Percentiles rank a stretch among this genome's conserved stretches.
phyloP scores from a whole-genome alignment of 1,284 basidiomycete species.

The Golubevia pallescens region DNA sequence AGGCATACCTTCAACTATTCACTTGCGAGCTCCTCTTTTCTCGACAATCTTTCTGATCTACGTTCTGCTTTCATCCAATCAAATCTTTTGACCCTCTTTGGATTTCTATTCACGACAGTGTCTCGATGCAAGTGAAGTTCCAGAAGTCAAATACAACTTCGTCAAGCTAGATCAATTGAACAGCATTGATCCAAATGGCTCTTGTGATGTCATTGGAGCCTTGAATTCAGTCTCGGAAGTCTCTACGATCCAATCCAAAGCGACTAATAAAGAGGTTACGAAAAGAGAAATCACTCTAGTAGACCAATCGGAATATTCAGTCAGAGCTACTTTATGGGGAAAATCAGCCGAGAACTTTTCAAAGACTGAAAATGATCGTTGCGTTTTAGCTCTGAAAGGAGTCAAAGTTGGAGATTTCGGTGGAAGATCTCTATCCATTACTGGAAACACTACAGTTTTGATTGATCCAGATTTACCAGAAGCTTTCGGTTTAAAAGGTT shows the following conservation, averaged over 20 bases:
- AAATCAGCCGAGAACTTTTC: slow-evolving; percentile 85
- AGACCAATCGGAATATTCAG: slow-evolving; percentile 80
- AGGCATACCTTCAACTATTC: no score
- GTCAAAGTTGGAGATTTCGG: slow-evolving; percentile 94
- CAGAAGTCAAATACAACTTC: slow-evolving; percentile 63
- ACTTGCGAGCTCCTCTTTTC: no score
- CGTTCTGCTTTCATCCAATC: no score
- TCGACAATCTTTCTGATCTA: no score
- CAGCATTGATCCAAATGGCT: slow-evolving; percentile 58
- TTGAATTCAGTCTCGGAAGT: slow-evolving; percentile 54
- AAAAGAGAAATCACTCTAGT: slow-evolving; percentile 89
- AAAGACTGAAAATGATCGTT: slow-evolving; percentile 19
- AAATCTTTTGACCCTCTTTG: no score
- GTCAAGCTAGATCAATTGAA: slow-evolving; percentile 53
- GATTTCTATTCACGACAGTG: no score
- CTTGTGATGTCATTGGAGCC: slow-evolving; percentile 55
- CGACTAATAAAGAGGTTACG: slow-evolving; percentile 62
- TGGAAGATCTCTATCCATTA: slow-evolving; percentile 73
- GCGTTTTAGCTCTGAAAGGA: slow-evolving; percentile 80
- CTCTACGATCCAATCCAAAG: slow-evolving; percentile 55
- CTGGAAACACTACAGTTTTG: slow-evolving; percentile 60
- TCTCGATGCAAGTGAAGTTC: slow-evolving; percentile 52
- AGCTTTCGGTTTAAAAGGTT: slow-evolving; percentile 84
- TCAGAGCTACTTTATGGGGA: slow-evolving; percentile 93
- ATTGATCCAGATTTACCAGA: slow-evolving; percentile 88